Conservation (phyloP, 495 filamentous ascomycete species). For the Hypoxylon crocopeplum region DNA sequence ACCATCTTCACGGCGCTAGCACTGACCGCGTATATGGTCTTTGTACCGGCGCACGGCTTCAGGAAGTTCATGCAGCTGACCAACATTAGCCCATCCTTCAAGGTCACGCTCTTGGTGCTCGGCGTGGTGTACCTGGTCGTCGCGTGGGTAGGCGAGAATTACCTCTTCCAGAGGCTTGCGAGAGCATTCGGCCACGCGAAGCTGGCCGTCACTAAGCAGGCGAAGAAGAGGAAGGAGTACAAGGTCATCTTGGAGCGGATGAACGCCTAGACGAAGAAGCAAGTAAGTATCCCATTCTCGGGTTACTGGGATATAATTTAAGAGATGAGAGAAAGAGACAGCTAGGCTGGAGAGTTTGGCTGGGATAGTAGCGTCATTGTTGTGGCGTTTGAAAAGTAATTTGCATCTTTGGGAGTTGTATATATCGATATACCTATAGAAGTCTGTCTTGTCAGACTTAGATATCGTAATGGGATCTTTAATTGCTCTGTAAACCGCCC, state of each 20-base stretch:
- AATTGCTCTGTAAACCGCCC: too few relatives aligned
- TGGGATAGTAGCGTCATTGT: too few relatives aligned
- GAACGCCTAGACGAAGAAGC: constrained; percentile 46
- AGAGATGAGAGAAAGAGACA: too few relatives aligned
- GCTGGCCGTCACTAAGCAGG: constrained; percentile 58
- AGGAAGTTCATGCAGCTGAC: constrained; percentile 84
- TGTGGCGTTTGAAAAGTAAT: too few relatives aligned
- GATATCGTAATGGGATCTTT: too few relatives aligned
- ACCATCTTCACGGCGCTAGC: constrained; percentile 72
- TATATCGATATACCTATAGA: not conserved
- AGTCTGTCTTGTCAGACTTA: too few relatives aligned
- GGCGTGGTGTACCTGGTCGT: constrained; percentile 69
- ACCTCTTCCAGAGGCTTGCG: constrained; percentile 73
- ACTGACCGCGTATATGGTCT: constrained; percentile 78
- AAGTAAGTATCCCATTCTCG: too few relatives aligned
- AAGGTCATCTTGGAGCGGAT: constrained; percentile 81
- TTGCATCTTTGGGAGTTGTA: too few relatives aligned
- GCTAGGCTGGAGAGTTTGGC: too few relatives aligned
- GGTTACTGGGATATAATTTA: too few relatives aligned
- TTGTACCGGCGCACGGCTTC: constrained; percentile 72
- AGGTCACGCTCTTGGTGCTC: constrained; percentile 70
- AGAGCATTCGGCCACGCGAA: constrained; percentile 67
- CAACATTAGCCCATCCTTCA: constrained; percentile 71
- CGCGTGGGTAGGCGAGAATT: constrained; percentile 74
- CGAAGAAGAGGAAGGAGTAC: constrained; percentile 85